These are phyloP conservation scores for Pseudogymnoascus pannorum DNA, from an alignment of 2,329 filamentous ascomycete species.

Conservation along the genomic window DNA sequence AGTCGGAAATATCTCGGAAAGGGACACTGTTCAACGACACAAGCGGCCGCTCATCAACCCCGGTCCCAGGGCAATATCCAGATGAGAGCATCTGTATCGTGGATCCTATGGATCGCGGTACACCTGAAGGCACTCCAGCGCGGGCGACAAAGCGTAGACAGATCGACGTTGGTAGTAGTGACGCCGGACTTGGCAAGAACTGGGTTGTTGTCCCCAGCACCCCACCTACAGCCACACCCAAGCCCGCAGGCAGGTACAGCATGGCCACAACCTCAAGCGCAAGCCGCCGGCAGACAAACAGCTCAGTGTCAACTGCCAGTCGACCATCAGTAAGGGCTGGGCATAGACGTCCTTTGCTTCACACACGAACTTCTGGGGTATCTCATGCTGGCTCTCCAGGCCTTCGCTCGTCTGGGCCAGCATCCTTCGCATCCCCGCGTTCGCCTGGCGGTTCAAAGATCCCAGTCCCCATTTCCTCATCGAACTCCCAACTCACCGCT, in stretches of 20 bases:
- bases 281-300: constrained; percentile 9
- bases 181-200: constrained; percentile 54
- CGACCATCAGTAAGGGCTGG: constrained; percentile 25
- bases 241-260: constrained; percentile 19
- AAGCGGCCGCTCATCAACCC: constrained; percentile 28
- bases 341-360: constrained; percentile 28
- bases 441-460: constrained; percentile 27
- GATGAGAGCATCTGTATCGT: constrained; percentile 38
- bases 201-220: constrained; percentile 57
- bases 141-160: constrained; percentile 41
- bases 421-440: constrained; percentile 47
- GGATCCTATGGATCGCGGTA: constrained; percentile 33
- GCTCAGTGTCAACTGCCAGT: constrained; percentile 17
- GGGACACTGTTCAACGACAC: neutral
- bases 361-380: constrained; percentile 34
- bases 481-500: neutral
- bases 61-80: constrained; percentile 48
- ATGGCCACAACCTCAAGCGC: constrained; percentile 23
- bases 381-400: constrained; percentile 41
- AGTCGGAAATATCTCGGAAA: neutral
- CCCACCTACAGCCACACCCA: constrained; percentile 8
- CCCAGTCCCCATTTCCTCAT: constrained; percentile 1
- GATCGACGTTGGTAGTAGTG: constrained; percentile 36
- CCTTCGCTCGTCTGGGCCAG: constrained; percentile 37
- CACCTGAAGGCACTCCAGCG: constrained; percentile 32